Conservation (phyloP, 1,139 yeast genomes). For the Williopsis jadinii region DNA sequence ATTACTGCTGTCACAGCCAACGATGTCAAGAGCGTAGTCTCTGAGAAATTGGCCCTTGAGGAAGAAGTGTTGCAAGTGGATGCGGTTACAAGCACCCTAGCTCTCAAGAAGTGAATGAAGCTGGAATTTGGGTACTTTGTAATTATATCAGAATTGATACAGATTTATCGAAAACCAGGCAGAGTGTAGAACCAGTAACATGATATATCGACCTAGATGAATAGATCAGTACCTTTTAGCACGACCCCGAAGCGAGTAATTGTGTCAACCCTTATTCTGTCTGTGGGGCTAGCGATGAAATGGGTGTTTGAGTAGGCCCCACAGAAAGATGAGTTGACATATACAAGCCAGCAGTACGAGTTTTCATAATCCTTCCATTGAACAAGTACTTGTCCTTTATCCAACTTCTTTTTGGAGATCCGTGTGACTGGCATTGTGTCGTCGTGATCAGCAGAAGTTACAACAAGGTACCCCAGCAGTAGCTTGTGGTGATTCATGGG, state of each 20-base stretch:
- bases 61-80: not conserved
- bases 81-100: not conserved
- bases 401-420: conserved; percentile 7
- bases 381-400: conserved; percentile 8
- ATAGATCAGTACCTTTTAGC: conserved; percentile 11
- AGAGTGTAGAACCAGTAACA: no score
- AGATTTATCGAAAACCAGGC: not conserved
- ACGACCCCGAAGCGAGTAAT: conserved; percentile 16
- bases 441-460: conserved; percentile 1
- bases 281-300: conserved; percentile 10
- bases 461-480: not conserved
- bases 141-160: not conserved
- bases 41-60: not conserved
- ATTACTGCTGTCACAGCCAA: not conserved
- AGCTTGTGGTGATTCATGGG: conserved; percentile 1
- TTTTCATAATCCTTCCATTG: conserved; percentile 21
- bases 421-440: conserved; percentile 2
- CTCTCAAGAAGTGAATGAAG: not conserved
- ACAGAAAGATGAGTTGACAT: conserved; percentile 21
- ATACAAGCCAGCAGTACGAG: conserved; percentile 24
- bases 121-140: not conserved
- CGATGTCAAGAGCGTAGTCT: not conserved
- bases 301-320: conserved; percentile 15
- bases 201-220: conserved; percentile 5
- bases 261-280: conserved; percentile 16